These are phyloP conservation scores for Saturnispora bothae DNA, from an alignment of 805 yeast species.

Conservation along the genomic window DNA sequence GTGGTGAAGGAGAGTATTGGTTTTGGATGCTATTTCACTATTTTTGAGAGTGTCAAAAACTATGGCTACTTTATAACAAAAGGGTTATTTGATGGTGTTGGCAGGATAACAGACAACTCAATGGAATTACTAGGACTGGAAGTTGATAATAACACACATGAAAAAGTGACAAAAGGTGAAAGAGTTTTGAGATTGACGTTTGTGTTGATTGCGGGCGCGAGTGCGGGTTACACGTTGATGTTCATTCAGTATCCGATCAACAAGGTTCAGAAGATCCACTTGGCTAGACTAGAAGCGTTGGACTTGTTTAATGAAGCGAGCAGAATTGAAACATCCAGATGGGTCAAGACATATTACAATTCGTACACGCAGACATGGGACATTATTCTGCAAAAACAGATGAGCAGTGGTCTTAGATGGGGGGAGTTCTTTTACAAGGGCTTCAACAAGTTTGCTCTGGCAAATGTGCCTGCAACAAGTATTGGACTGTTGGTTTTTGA, in stretches of 20 bases:
- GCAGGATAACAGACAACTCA: slow-evolving; percentile 6
- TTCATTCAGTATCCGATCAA: slow-evolving; percentile 75
- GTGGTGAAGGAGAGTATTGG: slow-evolving; percentile 71
- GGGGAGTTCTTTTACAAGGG: slow-evolving; percentile 69
- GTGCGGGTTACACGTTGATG: slow-evolving; percentile 71
- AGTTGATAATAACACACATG: slow-evolving; percentile 22
- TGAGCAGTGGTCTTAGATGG: slow-evolving; percentile 48
- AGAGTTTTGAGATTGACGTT: slow-evolving; percentile 55
- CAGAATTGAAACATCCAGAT: slow-evolving; percentile 17
- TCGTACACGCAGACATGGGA: slow-evolving; percentile 69
- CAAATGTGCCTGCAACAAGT: slow-evolving; percentile 81
- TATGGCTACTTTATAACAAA: slow-evolving; percentile 44
- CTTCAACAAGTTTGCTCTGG: slow-evolving; percentile 56
- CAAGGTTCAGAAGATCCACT: slow-evolving; percentile 70
- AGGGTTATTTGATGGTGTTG: slow-evolving; percentile 30
- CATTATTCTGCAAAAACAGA: slow-evolving; percentile 45
- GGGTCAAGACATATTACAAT: slow-evolving; percentile 49
- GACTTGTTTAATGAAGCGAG: slow-evolving; percentile 45
- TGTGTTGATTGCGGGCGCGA: slow-evolving; percentile 74
- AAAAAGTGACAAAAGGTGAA: slow-evolving; percentile 17
- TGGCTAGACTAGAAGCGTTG: slow-evolving; percentile 68
- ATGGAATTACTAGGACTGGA: slow-evolving; percentile 9
- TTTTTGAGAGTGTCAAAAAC: slow-evolving; percentile 72
- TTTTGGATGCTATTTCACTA: slow-evolving; percentile 73
- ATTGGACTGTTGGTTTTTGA: slow-evolving; percentile 80